Evolutionary conservation across 495 filamentous ascomycete species (phyloP), one percentile per base, ranked within the genome.

Genomic region (Hypomontagnella monticulosa): DNA sequence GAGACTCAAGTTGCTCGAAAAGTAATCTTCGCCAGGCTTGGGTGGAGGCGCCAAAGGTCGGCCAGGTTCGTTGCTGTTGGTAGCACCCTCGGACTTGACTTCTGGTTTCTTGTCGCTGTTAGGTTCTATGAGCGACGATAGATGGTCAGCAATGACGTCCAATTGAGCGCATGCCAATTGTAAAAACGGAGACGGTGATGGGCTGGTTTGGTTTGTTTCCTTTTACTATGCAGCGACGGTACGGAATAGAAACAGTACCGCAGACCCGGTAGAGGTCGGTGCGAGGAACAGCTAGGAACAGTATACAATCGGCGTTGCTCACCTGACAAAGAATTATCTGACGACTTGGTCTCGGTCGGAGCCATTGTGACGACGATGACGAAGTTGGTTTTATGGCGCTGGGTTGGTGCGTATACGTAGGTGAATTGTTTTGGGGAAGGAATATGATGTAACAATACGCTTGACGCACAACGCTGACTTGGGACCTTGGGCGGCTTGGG

Each of bases 21-120:
- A 96, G 79, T 93, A 94, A 71, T 95, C 91, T 50, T 84, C 83
- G 34, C 80, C 78, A 61, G 92, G 92, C 75, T 90, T 91, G 46
- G 91, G 90, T 67, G 92, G 91, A 66, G 91, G 91, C 59, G 89
- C 89, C 74, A 95, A 85, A 30, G 87, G 86, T 71, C 63, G 72
- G 67, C 68, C 73, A 11, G 73, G 69, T 63, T 76, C 74, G 69
- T 72, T 59, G 53, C 78, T 50, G 47, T 36, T 81, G 52, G 65
- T 53, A 49, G 73, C 48, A 15, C 51, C 44, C 49, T 80, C 80
- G 34, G 71, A 48, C 63, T 79, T 79, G 47, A 76, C 66, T 46
- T 80, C 77, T 69, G 75, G 46, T 48, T 74, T 74, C 71, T 74
- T 74, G 63, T 74, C 71, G 51, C 71, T 69, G 69, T 68, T 74